Conservation (phyloP, 176 grass and related monocot species). For the Tillandsia fasciculata region DNA sequence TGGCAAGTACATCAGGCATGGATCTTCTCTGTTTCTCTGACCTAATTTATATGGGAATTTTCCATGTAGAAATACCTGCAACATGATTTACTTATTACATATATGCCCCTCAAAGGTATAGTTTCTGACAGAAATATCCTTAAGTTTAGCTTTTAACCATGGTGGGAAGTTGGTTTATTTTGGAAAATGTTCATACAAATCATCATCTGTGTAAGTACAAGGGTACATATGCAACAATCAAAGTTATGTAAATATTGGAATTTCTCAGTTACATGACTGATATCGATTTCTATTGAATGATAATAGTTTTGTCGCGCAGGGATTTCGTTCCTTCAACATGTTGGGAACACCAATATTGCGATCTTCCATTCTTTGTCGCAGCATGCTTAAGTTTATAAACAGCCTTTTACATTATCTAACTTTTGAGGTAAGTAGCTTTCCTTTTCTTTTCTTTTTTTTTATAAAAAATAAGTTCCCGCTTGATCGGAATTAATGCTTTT, state of each 20-base stretch:
- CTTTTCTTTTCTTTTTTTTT: conserved; percentile 1
- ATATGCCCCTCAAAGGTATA: no score
- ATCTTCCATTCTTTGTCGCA: conserved; percentile 89
- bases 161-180: no score
- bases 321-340: conserved; percentile 68
- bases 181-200: no score
- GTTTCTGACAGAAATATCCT: no score
- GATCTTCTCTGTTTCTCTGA: conserved; percentile 2
- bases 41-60: conserved; percentile 14
- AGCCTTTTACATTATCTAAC: conserved; percentile 98
- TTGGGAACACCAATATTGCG: conserved; percentile 66
- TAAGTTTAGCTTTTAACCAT: no score
- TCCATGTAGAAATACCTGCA: background rate
- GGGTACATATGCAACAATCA: no score
- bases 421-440: conserved; percentile 60
- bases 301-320: conserved; percentile 15
- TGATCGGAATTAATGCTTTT: conserved; percentile 4
- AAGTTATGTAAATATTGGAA: no score
- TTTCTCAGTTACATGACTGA: background rate
- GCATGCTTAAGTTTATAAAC: conserved; percentile 98
- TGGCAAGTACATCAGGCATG: conserved; percentile 96
- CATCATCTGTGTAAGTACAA: no score
- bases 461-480: conserved; percentile 19
- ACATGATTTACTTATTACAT: no score
- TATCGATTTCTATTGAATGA: background rate